Conservation (phyloP, 2,329 filamentous ascomycete genomes). For the Annulohypoxylon truncatum region DNA sequence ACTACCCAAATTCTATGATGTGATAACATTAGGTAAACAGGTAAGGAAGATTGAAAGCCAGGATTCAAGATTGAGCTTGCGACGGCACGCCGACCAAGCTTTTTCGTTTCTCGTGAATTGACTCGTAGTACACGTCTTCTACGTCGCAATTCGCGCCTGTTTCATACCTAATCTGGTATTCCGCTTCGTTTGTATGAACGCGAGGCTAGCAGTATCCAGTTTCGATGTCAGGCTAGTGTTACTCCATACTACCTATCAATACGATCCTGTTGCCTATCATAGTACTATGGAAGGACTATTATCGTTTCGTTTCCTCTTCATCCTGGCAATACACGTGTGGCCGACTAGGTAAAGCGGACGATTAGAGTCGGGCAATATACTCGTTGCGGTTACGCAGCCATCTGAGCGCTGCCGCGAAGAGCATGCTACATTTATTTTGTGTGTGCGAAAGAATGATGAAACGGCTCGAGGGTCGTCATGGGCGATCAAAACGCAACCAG, state of each 20-base stretch:
- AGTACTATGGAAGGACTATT: too few species aligned
- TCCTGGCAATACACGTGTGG: constrained; percentile 15
- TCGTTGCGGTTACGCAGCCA: constrained; percentile 20
- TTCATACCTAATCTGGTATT: constrained; percentile 15
- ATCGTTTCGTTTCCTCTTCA: background rate
- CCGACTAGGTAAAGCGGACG: background rate
- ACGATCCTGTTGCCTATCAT: constrained; percentile 7
- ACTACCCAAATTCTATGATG: constrained; percentile 6
- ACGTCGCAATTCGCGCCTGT: constrained; percentile 10
- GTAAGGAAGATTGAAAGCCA: background rate
- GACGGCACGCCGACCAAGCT: constrained; percentile 14
- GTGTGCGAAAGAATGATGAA: constrained; percentile 28
- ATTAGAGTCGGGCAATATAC: constrained; percentile 15
- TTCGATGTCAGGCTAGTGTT: constrained; percentile 25
- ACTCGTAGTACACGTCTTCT: constrained; percentile 6
- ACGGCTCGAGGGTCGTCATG: constrained; percentile 17
- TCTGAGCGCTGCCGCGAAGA: constrained; percentile 14
- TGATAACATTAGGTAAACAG: background rate
- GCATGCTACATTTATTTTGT: constrained; percentile 21
- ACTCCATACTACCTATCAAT: constrained; percentile 9
- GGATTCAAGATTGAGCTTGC: constrained; percentile 13
- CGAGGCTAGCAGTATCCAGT: constrained; percentile 12
- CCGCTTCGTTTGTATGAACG: constrained; percentile 9
- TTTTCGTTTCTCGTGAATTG: constrained; percentile 18
- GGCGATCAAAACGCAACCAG: constrained; percentile 19